Base-by-base conservation (phyloP, 2,329 filamentous ascomycete genomes). In the Pseudovirgaria hyperparasitica region DNA sequence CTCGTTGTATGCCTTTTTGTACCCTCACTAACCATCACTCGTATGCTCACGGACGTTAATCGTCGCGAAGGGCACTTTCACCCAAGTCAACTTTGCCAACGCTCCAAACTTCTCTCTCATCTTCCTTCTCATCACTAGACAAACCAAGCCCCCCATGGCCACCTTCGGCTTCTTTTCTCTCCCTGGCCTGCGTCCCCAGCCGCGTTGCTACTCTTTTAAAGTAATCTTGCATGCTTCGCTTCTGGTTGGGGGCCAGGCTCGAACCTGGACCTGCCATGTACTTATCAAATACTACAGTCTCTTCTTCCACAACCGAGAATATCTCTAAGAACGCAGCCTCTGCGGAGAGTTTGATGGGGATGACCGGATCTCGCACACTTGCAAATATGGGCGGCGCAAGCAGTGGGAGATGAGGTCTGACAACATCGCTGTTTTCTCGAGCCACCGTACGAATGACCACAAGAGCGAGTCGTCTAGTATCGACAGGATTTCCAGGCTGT, bases 81-180 rank as follows among this genome's bases (percentile, higher is more conserved):
- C 70, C 78, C 24, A 86, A 59, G 50, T 96, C 87, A 26, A 93
- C 75, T 56, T 79, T 86, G 5, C 90, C 90, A 26, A 98, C 79
- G 50, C 82, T 90, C 86, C 85, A 92, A 36, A 98, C 76, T 62
- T 98, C 90, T 55, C 73, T 78, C 62, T 94, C 84, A 57, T 98
- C 90, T 48, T 98, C 90, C 17, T 74, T 62, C 60, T 98, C 90
- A 53, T 98, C 90, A 47, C 82, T 85, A 18, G 78, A 81, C 43
- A 98, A 53, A 0, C 86, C 86, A 26, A 96, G 50, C 1, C 85
- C 84, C 24, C 86, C 86, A 32, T 77, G 70, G 6, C 87, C 90
- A 35, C 86, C 87, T 50, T 94, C 86, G 0, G 90, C 90, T 41
- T 93, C 86, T 46, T 73, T 80, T 42, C 90, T 70, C 60, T 98